Base-by-base conservation (phyloP, 768 basidiomycete genomes). In the Suillus sp. region DNA sequence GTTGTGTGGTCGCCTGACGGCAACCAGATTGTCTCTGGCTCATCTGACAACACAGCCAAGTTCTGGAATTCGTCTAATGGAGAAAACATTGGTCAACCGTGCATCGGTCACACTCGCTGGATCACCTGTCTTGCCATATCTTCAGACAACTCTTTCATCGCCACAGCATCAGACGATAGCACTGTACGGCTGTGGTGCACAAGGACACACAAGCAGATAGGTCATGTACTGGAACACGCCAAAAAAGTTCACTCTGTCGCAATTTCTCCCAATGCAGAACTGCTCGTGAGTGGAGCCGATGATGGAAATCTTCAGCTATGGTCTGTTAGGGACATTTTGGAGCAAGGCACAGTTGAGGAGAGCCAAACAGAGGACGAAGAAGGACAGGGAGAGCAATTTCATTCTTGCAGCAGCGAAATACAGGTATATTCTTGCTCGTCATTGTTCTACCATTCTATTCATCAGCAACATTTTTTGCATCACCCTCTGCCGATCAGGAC, bases 1-100 rank as follows among this genome's bases (percentile, higher is more conserved):
- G 38, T 63, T 14, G 62, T 60, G 35, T 63, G 58, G 62, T 60
- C 62, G 16, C 45, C 47, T 4, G 59, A 51, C 35, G 22, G 58
- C 14, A 37, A 16, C 20, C 47, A 45, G 18, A n/a, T 63, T 40
- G 25, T 63, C 18, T 61, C 59, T 34, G 62, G 35, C 18, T 60
- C 47, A 7, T 20, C 32, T 27, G 58, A 63, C 30, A 47, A n/a
- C 3, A 60, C 47, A 13, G 20, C 57, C 22, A 42, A 58, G 13
- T 60, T 34, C 37, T 47, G 50, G 30, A 22, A 63, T 27, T 38
- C 62, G 32, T 63, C 37, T 13, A 63, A 27, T 22, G 62, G 62
- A 6, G 11, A 53, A 30, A 11, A 53, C 20, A 32, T 53, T 1
- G 30, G 30, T 20, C 9, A 32, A 53, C 30, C 51, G 11, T 53